Percentiles rank a stretch among this genome's conserved stretches.
Conservation (phyloP, 1,139 yeast species). For the Debaryomycetaceae sp. region DNA sequence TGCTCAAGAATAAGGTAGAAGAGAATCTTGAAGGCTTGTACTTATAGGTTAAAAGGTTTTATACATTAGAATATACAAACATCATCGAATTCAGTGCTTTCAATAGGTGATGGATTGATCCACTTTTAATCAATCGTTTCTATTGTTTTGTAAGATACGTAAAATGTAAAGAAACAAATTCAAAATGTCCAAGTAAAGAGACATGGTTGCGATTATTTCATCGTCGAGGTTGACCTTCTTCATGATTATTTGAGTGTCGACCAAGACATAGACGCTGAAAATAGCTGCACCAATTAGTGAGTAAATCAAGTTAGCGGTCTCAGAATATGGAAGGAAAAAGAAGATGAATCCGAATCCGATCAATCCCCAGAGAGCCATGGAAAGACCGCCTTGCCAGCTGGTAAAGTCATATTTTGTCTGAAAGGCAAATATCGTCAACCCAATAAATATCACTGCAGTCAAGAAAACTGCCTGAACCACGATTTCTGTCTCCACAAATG, state of each 20-base stretch:
- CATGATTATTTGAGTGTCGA: constrained; percentile 81
- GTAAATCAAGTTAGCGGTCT: constrained; percentile 57
- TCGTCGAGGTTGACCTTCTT: constrained; percentile 83
- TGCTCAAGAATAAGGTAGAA: constrained; percentile 94
- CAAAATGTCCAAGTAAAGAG: constrained; percentile 74
- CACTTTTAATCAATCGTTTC: constrained; percentile 26
- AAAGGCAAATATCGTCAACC: constrained; percentile 72
- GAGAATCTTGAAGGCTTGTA: constrained; percentile 95
- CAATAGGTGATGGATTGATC: too few species aligned
- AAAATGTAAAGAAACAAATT: constrained; percentile 77
- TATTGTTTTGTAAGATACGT: constrained; percentile 53
- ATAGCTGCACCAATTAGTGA: constrained; percentile 72
- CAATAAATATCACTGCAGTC: constrained; percentile 67
- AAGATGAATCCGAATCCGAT: constrained; percentile 71
- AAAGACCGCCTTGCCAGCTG: constrained; percentile 65
- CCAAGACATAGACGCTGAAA: constrained; percentile 68
- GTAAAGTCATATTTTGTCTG: constrained; percentile 82
- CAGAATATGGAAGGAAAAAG: constrained; percentile 56
- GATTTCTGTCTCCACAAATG: constrained; percentile 59
- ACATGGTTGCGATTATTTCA: constrained; percentile 75
- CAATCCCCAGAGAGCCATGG: constrained; percentile 61
- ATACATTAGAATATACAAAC: constrained; percentile 2
- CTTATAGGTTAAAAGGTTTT: constrained; percentile 39
- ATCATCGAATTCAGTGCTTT: background rate
- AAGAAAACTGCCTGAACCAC: constrained; percentile 71